A percentile compares a stretch with the other conserved stretches of the same genome.
phyloP scores from a whole-genome alignment of 2,329 filamentous ascomycete genomes.

The Colletotrichum trifolii region DNA sequence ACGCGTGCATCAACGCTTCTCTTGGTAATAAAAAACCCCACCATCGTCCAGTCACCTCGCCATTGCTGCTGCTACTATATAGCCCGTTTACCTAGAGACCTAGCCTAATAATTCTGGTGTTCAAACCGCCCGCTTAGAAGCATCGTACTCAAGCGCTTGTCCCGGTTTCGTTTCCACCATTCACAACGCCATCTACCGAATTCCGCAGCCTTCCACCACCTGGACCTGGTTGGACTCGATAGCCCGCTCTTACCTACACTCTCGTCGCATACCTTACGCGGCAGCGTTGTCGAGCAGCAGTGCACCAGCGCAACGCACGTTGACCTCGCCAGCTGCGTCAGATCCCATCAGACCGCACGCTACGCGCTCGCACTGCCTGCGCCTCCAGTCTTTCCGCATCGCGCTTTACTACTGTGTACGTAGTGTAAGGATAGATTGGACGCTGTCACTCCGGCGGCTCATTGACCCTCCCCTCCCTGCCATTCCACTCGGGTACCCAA shows the following conservation, averaged over 20 bases:
- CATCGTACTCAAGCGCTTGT: too few relatives aligned
- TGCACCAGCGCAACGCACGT: not conserved
- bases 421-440: not conserved
- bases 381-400: not conserved
- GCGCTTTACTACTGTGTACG: not conserved
- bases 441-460: conserved; percentile 21
- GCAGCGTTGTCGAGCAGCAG: not conserved
- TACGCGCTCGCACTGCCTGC: not conserved
- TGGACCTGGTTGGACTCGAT: too few relatives aligned
- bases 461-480: conserved; percentile 19
- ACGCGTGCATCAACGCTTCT: too few relatives aligned
- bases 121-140: too few relatives aligned
- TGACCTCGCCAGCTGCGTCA: not conserved
- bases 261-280: not conserved
- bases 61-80: too few relatives aligned
- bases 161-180: too few relatives aligned
- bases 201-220: too few relatives aligned
- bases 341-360: not conserved
- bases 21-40: too few relatives aligned
- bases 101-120: too few relatives aligned
- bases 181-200: too few relatives aligned
- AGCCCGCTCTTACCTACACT: conserved; percentile 10
- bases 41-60: too few relatives aligned
- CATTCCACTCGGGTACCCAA: conserved; percentile 11
- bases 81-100: too few relatives aligned